phyloP scores from a whole-genome alignment of 2,329 filamentous ascomycete species.

The Graphium sp. region DNA sequence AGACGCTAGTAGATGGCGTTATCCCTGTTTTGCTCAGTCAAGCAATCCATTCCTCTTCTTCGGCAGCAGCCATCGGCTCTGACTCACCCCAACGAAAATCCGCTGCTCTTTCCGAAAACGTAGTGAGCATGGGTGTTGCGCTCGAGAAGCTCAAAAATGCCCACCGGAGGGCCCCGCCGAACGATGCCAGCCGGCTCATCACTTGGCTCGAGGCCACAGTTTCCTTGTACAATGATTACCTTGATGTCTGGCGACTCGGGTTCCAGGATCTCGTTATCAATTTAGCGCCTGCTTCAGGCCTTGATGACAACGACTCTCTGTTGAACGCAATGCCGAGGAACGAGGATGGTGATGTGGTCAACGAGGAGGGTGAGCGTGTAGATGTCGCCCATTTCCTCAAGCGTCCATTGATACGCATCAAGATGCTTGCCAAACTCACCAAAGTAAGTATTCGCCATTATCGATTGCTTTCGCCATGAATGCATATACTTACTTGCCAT shows the following conservation, averaged over 20 bases:
- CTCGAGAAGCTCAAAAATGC: constrained; percentile 68
- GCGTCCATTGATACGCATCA: constrained; percentile 71
- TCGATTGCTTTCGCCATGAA: constrained; percentile 5
- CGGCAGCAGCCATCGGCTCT: constrained; percentile 44
- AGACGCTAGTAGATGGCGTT: constrained; percentile 86
- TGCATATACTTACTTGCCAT: constrained; percentile 1
- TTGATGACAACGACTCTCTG: constrained; percentile 42
- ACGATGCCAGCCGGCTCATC: constrained; percentile 55
- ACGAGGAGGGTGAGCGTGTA: constrained; percentile 71
- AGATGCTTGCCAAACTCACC: constrained; percentile 72
- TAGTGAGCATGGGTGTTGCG: constrained; percentile 84
- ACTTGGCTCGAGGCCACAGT: constrained; percentile 68
- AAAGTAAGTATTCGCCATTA: constrained; percentile 31
- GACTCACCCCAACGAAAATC: constrained; percentile 32
- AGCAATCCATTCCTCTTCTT: constrained; percentile 55
- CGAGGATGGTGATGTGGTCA: constrained; percentile 47
- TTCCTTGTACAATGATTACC: constrained; percentile 69
- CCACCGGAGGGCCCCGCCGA: constrained; percentile 65
- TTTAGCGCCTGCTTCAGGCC: constrained; percentile 49
- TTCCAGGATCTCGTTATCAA: constrained; percentile 94
- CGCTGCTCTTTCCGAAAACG: constrained; percentile 59
- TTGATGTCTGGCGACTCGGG: constrained; percentile 77
- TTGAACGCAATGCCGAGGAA: constrained; percentile 43
- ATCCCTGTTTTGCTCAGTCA: constrained; percentile 82
- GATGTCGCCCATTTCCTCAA: constrained; percentile 91